phyloP scores from a whole-genome alignment of 306 rosid genomes.

The Cucumis melo region DNA sequence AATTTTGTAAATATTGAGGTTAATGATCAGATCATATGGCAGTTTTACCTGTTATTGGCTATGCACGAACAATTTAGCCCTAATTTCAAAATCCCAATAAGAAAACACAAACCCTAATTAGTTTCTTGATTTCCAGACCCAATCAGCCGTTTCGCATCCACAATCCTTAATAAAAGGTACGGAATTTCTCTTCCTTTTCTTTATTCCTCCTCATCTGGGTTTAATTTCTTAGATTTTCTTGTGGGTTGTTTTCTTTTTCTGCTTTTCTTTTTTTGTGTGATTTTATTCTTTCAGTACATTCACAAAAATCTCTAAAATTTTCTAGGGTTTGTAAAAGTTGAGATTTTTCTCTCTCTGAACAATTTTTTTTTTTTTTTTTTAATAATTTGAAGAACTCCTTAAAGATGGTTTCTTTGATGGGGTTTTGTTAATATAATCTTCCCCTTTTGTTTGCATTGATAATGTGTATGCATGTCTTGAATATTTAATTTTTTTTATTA shows the following conservation, averaged over 20 bases:
- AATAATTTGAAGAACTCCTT: background rate
- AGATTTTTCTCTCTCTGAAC: background rate
- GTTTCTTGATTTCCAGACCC: background rate
- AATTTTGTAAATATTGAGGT: background rate
- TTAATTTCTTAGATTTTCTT: background rate
- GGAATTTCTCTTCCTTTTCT: background rate
- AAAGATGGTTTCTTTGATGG: background rate
- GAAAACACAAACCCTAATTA: background rate
- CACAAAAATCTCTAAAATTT: background rate
- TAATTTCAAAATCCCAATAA: background rate
- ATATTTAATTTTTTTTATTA: background rate
- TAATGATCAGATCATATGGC: slow-evolving; percentile 8
- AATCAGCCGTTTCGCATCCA: background rate
- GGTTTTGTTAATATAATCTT: background rate
- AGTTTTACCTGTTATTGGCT: slow-evolving; percentile 3
- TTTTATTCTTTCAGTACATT: background rate
- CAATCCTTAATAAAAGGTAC: background rate
- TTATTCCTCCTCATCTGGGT: slow-evolving; percentile 3
- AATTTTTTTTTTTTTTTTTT: background rate
- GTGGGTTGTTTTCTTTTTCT: background rate
- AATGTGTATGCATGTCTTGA: background rate
- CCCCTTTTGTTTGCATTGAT: background rate
- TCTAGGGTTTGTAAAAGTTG: background rate
- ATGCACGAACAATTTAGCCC: background rate
- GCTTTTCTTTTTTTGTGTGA: background rate